A percentile compares a stretch with the other conserved stretches of the same genome.
Conservation (phyloP, 306 rosid species). For the Elaeagnus macrophylla region DNA sequence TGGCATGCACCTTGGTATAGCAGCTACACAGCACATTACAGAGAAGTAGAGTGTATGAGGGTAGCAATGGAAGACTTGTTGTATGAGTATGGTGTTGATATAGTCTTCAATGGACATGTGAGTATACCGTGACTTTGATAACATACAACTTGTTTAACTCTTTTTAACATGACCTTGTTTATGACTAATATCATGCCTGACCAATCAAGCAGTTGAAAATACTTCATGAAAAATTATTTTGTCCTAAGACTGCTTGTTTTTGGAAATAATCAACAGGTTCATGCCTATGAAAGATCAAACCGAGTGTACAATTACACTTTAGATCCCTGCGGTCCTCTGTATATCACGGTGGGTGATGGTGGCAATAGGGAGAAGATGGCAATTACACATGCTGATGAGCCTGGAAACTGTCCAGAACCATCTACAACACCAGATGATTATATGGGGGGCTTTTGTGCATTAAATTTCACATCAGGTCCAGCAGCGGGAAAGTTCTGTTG, state of each 20-base stretch:
- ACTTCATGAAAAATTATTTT: too few species aligned
- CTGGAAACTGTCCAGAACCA: slow-evolving; percentile 82
- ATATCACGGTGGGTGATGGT: slow-evolving; percentile 75
- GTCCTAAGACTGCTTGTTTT: not conserved
- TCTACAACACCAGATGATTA: slow-evolving; percentile 37
- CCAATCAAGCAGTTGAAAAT: too few species aligned
- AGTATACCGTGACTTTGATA: slow-evolving; percentile 10
- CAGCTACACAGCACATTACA: slow-evolving; percentile 70
- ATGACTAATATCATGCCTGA: too few species aligned
- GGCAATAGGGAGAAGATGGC: slow-evolving; percentile 88
- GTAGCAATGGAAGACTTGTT: slow-evolving; percentile 72
- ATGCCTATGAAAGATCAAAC: slow-evolving; percentile 87
- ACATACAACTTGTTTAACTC: not conserved
- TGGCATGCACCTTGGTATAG: slow-evolving; percentile 97
- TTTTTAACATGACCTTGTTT: not conserved
- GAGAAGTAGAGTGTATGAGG: slow-evolving; percentile 94
- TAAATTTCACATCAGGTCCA: slow-evolving; percentile 78
- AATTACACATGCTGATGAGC: slow-evolving; percentile 63
- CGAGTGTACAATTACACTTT: slow-evolving; percentile 79
- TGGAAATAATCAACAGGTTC: slow-evolving; percentile 43
- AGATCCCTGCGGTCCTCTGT: slow-evolving; percentile 78
- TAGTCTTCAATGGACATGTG: slow-evolving; percentile 89
- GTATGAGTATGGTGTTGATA: slow-evolving; percentile 55
- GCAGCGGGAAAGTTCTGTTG: slow-evolving; percentile 87
- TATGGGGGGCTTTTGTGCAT: slow-evolving; percentile 66